phyloP scores from a whole-genome alignment of 2,329 filamentous ascomycete genomes.

The Penicillium sp. region DNA sequence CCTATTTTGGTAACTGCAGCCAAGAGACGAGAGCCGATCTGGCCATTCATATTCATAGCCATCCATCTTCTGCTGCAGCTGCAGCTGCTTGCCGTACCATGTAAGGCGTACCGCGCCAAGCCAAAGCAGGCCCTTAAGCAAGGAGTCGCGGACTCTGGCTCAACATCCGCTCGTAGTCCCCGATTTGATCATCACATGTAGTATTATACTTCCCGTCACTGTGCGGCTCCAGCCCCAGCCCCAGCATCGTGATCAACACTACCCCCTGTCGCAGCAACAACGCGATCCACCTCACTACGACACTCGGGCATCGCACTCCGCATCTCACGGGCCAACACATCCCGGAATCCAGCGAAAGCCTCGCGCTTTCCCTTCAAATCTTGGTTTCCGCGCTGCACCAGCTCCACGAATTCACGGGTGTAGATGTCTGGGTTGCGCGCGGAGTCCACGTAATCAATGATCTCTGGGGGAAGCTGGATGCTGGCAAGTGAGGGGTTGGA shows the following conservation, averaged over 20 bases:
- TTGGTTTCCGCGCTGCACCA: constrained; percentile 63
- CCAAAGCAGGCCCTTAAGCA: neutral
- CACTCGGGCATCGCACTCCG: constrained; percentile 59
- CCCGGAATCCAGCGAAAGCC: constrained; percentile 59
- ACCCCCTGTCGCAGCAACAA: constrained; percentile 46
- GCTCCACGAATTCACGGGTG: constrained; percentile 65
- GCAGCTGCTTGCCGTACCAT: neutral
- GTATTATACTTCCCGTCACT: neutral
- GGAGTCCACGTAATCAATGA: constrained; percentile 63
- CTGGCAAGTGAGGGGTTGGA: constrained; percentile 48
- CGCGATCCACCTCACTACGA: constrained; percentile 52
- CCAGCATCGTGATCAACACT: neutral
- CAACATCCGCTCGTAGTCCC: neutral
- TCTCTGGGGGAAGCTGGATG: constrained; percentile 60
- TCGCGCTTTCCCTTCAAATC: constrained; percentile 61
- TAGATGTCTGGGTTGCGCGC: constrained; percentile 67
- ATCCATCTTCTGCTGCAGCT: neutral
- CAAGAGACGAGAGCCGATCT: neutral
- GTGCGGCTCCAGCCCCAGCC: neutral
- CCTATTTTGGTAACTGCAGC: neutral
- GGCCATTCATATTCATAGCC: neutral
- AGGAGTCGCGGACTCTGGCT: neutral
- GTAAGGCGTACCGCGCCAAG: neutral
- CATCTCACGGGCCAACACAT: constrained; percentile 60
- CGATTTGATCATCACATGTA: neutral